Evolutionary conservation across 805 yeast species (phyloP).

Genomic region (Pichia occidentalis): DNA sequence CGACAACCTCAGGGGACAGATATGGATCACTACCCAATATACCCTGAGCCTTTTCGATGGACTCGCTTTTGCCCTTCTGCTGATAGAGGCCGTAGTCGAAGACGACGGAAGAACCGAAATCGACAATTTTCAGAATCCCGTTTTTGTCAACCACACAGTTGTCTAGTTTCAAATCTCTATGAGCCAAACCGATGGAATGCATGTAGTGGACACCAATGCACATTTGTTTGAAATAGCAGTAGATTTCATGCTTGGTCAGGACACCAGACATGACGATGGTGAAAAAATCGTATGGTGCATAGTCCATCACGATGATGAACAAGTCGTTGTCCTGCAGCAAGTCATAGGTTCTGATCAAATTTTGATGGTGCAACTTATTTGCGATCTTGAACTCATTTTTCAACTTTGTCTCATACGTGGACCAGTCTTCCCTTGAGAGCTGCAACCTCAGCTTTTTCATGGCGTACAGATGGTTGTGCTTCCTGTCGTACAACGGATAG

Average conservation of each 20-base stretch:
- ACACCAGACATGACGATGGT: constrained; percentile 86
- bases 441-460: constrained; percentile 79
- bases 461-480: constrained; percentile 60
- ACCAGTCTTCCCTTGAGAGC: constrained; percentile 51
- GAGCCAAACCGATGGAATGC: constrained; percentile 82
- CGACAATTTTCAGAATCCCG: constrained; percentile 82
- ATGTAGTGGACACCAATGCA: constrained; percentile 66
- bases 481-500: constrained; percentile 57
- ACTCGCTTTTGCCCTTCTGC: constrained; percentile 2
- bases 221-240: constrained; percentile 80
- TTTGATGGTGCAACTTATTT: constrained; percentile 68
- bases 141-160: constrained; percentile 76
- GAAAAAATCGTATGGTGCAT: constrained; percentile 86
- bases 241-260: constrained; percentile 62
- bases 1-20: constrained; percentile 84
- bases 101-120: constrained; percentile 88
- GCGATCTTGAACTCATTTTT: constrained; percentile 80
- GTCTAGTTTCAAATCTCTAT: constrained; percentile 86
- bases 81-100: constrained; percentile 36
- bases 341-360: constrained; percentile 76
- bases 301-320: constrained; percentile 83
- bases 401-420: constrained; percentile 71
- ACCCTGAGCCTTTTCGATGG: constrained; percentile 64
- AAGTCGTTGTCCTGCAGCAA: constrained; percentile 60
- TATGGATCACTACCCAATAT: constrained; percentile 96